phyloP scores from a whole-genome alignment of 1,284 basidiomycete genomes.

The Coriolopsis trogii region DNA sequence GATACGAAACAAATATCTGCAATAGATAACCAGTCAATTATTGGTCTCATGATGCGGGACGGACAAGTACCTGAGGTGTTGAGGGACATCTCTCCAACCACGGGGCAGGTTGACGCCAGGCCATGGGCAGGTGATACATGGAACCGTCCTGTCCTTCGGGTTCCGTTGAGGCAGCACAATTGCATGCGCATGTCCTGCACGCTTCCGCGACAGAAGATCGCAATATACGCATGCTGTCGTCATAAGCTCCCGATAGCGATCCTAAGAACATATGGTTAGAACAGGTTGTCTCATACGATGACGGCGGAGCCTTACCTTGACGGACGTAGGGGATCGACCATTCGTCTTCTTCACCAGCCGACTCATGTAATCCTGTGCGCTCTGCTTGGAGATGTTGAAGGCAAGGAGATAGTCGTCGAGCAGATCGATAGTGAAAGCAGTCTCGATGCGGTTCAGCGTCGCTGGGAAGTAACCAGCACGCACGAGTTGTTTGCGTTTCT shows the following conservation, averaged over 20 bases:
- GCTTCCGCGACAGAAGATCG: background rate
- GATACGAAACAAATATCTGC: background rate
- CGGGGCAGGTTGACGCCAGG: slow-evolving; percentile 1
- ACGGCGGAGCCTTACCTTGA: no score
- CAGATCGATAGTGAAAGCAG: background rate
- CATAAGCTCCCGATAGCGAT: slow-evolving; percentile 1
- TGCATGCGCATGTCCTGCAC: background rate
- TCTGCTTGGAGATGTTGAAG: background rate
- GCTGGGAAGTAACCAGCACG: background rate
- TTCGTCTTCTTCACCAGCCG: background rate
- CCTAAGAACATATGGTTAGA: background rate
- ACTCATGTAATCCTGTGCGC: background rate
- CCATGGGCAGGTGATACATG: slow-evolving; percentile 1
- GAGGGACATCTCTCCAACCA: background rate
- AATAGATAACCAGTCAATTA: background rate
- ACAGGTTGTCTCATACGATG: no score
- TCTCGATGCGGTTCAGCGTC: background rate
- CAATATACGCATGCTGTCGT: background rate
- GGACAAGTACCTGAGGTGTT: background rate
- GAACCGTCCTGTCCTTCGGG: background rate
- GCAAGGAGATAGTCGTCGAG: background rate
- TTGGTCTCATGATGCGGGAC: background rate
- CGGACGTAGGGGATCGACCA: background rate
- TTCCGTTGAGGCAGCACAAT: background rate
- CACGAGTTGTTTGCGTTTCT: background rate